Evolutionary conservation across 495 filamentous ascomycete genomes (phyloP).

Genomic region (Penicillium odoratum): DNA sequence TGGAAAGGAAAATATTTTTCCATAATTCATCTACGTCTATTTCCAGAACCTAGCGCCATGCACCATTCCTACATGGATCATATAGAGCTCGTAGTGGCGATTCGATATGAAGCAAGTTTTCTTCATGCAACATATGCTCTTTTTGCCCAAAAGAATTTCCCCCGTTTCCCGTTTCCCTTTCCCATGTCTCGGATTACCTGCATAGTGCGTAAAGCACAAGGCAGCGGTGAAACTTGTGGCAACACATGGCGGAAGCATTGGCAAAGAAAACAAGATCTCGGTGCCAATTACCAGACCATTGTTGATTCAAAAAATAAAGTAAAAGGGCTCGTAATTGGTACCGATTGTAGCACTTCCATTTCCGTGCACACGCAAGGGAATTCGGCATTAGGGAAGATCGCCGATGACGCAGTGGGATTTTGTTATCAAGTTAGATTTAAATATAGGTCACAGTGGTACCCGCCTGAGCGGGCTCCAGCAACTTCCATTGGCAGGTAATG

Average conservation of each 20-base stretch:
- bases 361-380: background rate
- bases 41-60: constrained; percentile 5
- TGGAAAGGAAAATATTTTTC: constrained; percentile 2
- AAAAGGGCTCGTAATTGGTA: background rate
- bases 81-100: background rate
- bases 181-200: constrained; percentile 8
- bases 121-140: background rate
- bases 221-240: constrained; percentile 21
- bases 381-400: background rate
- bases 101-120: background rate
- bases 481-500: constrained; percentile 81
- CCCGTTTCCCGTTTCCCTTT: background rate
- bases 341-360: background rate
- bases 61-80: background rate
- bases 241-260: background rate
- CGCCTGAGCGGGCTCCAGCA: constrained; percentile 83
- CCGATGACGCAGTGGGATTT: constrained; percentile 5
- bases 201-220: constrained; percentile 12
- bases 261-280: background rate
- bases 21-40: constrained; percentile 27
- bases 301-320: background rate
- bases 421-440: constrained; percentile 17
- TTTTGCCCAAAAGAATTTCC: background rate
- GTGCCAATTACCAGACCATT: background rate
- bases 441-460: constrained; percentile 63